These are phyloP conservation scores for Marasmius fiardii DNA, from an alignment of 1,284 basidiomycete genomes.

Conservation along the genomic window DNA sequence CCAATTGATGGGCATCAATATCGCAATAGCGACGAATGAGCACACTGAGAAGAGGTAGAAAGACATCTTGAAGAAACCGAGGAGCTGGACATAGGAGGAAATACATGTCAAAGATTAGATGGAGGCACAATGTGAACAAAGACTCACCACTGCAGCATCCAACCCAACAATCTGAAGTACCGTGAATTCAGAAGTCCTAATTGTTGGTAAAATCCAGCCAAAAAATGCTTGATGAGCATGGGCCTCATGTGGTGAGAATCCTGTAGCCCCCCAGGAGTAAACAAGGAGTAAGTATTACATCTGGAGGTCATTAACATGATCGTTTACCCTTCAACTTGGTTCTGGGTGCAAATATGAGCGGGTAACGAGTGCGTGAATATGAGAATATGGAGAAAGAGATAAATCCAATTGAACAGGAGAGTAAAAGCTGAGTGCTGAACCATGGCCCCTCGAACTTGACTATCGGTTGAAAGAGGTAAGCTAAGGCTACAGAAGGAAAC, in stretches of 20 bases:
- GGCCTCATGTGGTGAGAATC: slow-evolving; percentile 87
- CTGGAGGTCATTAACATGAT: slow-evolving; percentile 4
- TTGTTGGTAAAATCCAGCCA: slow-evolving; percentile 93
- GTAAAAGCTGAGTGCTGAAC: slow-evolving; percentile 87
- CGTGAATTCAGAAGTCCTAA: slow-evolving; percentile 87
- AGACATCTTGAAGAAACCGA: slow-evolving; percentile 94
- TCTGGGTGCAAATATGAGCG: slow-evolving; percentile 86
- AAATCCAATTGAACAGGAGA: slow-evolving; percentile 79
- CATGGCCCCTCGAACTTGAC: slow-evolving; percentile 85
- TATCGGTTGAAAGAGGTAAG: slow-evolving; percentile 15
- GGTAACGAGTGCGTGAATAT: slow-evolving; percentile 84
- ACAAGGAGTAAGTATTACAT: not conserved
- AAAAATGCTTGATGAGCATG: slow-evolving; percentile 84
- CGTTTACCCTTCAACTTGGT: slow-evolving; percentile 92
- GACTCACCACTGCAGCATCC: slow-evolving; percentile 82
- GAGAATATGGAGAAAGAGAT: slow-evolving; percentile 86
- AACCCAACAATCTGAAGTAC: slow-evolving; percentile 96
- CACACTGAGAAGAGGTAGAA: slow-evolving; percentile 90
- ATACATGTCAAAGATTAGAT: slow-evolving; percentile 1
- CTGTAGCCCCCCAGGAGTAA: slow-evolving; percentile 40
- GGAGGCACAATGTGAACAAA: not conserved
- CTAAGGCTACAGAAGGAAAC: not conserved
- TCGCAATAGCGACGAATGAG: slow-evolving; percentile 72
- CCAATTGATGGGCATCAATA: slow-evolving; percentile 90
- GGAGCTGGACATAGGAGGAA: slow-evolving; percentile 50